Conservation (phyloP, 2,329 filamentous ascomycete genomes). For the Stagonosporopsis chrysanthemi region DNA sequence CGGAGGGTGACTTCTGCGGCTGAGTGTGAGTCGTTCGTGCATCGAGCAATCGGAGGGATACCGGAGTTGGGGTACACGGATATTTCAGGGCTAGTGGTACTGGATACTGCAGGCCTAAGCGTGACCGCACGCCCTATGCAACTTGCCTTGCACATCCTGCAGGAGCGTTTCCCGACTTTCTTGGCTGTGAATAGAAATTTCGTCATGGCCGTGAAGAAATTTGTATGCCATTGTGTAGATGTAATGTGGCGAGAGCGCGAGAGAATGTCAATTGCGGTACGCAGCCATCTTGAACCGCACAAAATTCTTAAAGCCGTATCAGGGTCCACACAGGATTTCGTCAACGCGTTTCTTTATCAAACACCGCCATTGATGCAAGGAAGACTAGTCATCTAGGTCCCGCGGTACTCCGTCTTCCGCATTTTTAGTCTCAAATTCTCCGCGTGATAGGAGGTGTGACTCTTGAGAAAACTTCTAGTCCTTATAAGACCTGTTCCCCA, state of each 20-base stretch:
- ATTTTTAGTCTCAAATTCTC: conserved; percentile 14
- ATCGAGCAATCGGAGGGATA: conserved; percentile 23
- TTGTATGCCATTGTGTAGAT: neutral
- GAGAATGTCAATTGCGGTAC: neutral
- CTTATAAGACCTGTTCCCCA: conserved; percentile 28
- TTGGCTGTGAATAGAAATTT: conserved; percentile 10
- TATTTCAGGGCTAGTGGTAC: conserved; percentile 21
- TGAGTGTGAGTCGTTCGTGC: conserved; percentile 23
- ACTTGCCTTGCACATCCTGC: conserved; percentile 9
- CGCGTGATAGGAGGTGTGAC: conserved; percentile 42
- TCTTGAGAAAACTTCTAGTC: conserved; percentile 29
- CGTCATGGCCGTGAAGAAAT: neutral
- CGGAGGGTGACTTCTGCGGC: conserved; percentile 20
- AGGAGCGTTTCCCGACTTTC: conserved; percentile 7
- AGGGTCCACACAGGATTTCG: conserved; percentile 15
- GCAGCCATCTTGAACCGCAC: conserved; percentile 7
- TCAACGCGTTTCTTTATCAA: conserved; percentile 25
- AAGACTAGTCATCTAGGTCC: conserved; percentile 22
- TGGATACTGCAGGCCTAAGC: conserved; percentile 18
- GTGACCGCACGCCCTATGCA: conserved; percentile 30
- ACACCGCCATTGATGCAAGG: conserved; percentile 20
- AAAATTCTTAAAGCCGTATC: conserved; percentile 9
- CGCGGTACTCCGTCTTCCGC: conserved; percentile 21
- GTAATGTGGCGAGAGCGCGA: neutral
- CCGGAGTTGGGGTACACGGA: conserved; percentile 24